These are phyloP conservation scores for Salisapilia sapeloensis DNA, from an alignment of 352 stramenopile genomes.

Conservation along the genomic window DNA sequence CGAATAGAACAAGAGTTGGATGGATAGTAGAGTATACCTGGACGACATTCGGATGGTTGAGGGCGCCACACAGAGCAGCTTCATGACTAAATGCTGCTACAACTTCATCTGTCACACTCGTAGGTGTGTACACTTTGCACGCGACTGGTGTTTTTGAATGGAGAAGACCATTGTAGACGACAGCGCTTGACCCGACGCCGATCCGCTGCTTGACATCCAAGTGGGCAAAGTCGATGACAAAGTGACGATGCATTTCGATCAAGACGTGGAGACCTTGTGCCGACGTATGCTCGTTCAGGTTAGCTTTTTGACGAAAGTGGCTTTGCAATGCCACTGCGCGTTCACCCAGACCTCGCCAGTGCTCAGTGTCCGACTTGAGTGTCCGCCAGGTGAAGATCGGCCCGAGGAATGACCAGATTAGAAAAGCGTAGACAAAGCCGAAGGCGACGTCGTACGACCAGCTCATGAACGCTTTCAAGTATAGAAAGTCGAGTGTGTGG, in stretches of 20 bases:
- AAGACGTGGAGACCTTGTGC: constrained; percentile 28
- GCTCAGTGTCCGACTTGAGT: constrained; percentile 39
- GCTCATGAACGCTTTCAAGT: constrained; percentile 15
- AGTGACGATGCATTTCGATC: constrained; percentile 22
- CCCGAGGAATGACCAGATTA: constrained; percentile 7
- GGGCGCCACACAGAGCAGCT: constrained; percentile 20
- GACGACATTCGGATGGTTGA: constrained; percentile 42
- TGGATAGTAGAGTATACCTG: constrained; percentile 14
- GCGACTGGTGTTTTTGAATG: constrained; percentile 23
- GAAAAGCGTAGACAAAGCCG: constrained; percentile 7
- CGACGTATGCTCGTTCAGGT: constrained; percentile 19
- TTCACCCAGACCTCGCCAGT: constrained; percentile 34
- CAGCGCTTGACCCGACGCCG: constrained; percentile 10
- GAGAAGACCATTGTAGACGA: constrained; percentile 26
- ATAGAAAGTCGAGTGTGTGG: constrained; percentile 13
- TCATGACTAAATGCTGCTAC: constrained; percentile 35
- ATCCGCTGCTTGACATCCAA: constrained; percentile 6
- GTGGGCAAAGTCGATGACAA: constrained; percentile 17
- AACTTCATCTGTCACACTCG: constrained; percentile 26
- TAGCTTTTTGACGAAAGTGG: constrained; percentile 12
- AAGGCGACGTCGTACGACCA: constrained; percentile 7
- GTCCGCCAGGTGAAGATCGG: constrained; percentile 15
- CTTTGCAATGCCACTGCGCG: constrained; percentile 13
- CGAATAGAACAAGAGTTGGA: too few species aligned
- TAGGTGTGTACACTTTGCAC: constrained; percentile 42